These are phyloP conservation scores for Oemleria cerasiformis DNA, from an alignment of 306 rosid species.

Conservation along the genomic window DNA sequence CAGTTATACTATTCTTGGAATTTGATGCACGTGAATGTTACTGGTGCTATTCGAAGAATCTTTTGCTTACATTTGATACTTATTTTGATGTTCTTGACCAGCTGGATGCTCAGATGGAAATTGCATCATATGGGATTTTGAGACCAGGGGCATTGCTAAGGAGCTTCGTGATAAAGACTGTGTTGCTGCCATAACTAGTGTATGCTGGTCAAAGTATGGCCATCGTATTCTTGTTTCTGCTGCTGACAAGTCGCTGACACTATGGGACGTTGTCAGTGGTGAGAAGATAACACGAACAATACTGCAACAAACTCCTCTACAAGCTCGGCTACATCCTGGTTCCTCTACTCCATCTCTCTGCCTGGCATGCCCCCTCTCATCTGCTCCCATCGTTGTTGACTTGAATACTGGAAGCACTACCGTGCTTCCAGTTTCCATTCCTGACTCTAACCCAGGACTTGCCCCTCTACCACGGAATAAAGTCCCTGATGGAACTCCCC, in stretches of 20 bases:
- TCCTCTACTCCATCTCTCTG: conserved; percentile 77
- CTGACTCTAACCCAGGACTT: conserved; percentile 45
- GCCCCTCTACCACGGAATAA: conserved; percentile 63
- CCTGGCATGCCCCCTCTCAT: conserved; percentile 91
- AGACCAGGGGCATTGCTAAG: conserved; percentile 90
- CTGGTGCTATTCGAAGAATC: conserved; percentile 12
- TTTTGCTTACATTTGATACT: conserved; percentile 21
- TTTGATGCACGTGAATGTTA: conserved; percentile 7
- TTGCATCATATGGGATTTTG: conserved; percentile 92
- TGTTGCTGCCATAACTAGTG: conserved; percentile 60
- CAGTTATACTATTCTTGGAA: not conserved
- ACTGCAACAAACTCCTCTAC: conserved; percentile 78
- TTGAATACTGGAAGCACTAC: conserved; percentile 65
- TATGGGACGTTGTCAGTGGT: conserved; percentile 80
- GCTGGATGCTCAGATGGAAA: conserved; percentile 98
- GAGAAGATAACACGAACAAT: conserved; percentile 55
- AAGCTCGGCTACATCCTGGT: conserved; percentile 92
- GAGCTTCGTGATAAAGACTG: conserved; percentile 77
- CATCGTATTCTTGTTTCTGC: conserved; percentile 81
- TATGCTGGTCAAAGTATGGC: conserved; percentile 73
- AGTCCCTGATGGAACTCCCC: conserved; percentile 64
- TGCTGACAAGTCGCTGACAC: conserved; percentile 78
- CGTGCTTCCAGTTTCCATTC: conserved; percentile 63
- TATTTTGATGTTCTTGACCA: conserved; percentile 37
- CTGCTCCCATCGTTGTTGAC: conserved; percentile 92